These are phyloP conservation scores for Pigoraptor vietnamica DNA, from an alignment of 78 protist species.

Conservation along the genomic window DNA sequence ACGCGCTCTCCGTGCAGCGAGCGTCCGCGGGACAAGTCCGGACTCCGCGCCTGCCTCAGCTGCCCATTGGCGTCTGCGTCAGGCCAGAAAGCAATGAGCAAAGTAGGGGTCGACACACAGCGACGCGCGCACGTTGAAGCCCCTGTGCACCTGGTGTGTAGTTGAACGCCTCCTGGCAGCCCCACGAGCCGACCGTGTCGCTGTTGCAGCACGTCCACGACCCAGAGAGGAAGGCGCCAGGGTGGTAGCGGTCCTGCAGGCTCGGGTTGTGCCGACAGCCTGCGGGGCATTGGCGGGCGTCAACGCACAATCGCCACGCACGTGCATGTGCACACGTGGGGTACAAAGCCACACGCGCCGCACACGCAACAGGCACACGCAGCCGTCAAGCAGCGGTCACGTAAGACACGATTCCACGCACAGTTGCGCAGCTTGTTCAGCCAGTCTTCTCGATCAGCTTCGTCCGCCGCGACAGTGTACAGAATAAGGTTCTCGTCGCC, in stretches of 20 bases:
- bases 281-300: not conserved
- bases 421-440: not conserved
- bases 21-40: not conserved
- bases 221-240: not conserved
- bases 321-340: not conserved
- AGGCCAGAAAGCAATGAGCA: not conserved
- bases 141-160: not conserved
- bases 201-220: not conserved
- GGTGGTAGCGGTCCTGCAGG: not conserved
- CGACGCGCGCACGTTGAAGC: not conserved
- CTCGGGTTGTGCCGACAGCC: not conserved
- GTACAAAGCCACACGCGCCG: not conserved
- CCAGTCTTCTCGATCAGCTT: not conserved
- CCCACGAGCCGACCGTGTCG: not conserved
- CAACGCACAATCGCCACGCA: too few relatives aligned
- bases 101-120: not conserved
- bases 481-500: not conserved
- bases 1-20: too few relatives aligned
- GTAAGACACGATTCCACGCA: not conserved
- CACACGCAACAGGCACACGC: not conserved
- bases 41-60: not conserved
- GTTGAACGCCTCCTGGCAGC: not conserved
- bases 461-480: not conserved
- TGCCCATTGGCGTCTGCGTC: not conserved
- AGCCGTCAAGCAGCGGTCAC: not conserved